Evolutionary conservation across 108 stramenopile species (phyloP), one percentile per base, ranked within the genome.

Genomic region (Pseudonitzschia pungens): DNA sequence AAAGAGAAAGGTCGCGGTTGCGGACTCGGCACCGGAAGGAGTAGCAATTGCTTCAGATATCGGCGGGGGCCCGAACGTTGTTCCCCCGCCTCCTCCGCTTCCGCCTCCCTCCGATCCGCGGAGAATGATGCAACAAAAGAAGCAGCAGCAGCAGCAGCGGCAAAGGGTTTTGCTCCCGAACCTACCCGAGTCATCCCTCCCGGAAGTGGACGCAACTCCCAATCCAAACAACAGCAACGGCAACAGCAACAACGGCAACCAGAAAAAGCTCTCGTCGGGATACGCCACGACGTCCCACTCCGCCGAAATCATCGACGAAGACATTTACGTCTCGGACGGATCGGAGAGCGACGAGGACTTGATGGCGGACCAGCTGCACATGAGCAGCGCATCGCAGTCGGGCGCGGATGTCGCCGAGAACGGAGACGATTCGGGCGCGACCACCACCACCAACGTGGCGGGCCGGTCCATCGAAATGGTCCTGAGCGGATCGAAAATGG

Each of bases 301-400:
- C 32, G 94, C 81, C 0, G 89, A 89, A 62, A 69, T 95, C 24
- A 70, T 95, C 31, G 86, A 83, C 66, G 89, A 89, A 54, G 94
- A 92, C 77, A 79, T 89, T 33, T 92, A 89, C 70, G 77, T 92
- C 22, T 87, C 87, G 53, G 87, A 86, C 56, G 92, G 92, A 16
- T 83, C 81, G 4, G 70, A 77, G 29, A 73, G 69, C 21, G 83
- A 82, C 26, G 73, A 79, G 28, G 76, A 76, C 54, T 14, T 57
- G 45, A 70, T 70, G 69, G 54, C 69, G 22, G 50, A 73, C 43
- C 20, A 5, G 20, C 26, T 60, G 15, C 8, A 11, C 28, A n/a
- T n/a, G n/a, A n/a, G n/a, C n/a, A n/a, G n/a, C n/a, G n/a, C n/a
- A n/a, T n/a, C n/a, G n/a, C n/a, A n/a, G n/a, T n/a, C n/a, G n/a